phyloP scores from a whole-genome alignment of 2,329 filamentous ascomycete genomes.

The Ophiobolus disseminans region DNA sequence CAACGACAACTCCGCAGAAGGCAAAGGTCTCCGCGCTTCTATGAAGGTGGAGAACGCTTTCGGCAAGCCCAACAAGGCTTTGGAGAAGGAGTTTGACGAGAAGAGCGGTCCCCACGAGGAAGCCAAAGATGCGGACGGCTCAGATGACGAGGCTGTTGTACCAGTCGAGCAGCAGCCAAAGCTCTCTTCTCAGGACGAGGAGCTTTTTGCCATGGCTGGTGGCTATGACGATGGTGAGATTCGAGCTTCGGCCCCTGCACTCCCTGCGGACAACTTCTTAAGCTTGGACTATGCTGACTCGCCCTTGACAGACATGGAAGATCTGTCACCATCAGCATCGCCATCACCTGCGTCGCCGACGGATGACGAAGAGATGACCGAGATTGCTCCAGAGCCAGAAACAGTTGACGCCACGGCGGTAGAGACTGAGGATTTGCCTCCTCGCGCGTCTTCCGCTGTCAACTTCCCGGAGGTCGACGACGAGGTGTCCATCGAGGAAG shows the following conservation, averaged over 20 bases:
- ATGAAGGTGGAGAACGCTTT: slow-evolving; percentile 9
- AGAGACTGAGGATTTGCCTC: not conserved
- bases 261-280: not conserved
- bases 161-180: slow-evolving; percentile 1
- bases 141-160: not conserved
- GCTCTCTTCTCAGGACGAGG: slow-evolving; percentile 4
- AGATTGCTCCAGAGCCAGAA: not conserved
- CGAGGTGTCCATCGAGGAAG: no score
- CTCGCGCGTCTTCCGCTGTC: no score
- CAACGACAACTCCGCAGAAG: slow-evolving; percentile 10
- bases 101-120: not conserved
- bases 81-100: slow-evolving; percentile 11
- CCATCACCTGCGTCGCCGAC: not conserved
- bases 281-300: not conserved
- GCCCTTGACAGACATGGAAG: not conserved
- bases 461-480: no score
- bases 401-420: not conserved
- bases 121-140: not conserved
- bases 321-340: not conserved
- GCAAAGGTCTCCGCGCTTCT: not conserved
- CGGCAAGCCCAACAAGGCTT: slow-evolving; percentile 6
- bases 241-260: not conserved
- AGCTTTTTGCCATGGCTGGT: slow-evolving; percentile 7
- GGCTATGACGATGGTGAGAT: not conserved
- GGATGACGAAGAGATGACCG: not conserved